phyloP scores from a whole-genome alignment of 2,329 filamentous ascomycete species.

The Penicillium hordei region DNA sequence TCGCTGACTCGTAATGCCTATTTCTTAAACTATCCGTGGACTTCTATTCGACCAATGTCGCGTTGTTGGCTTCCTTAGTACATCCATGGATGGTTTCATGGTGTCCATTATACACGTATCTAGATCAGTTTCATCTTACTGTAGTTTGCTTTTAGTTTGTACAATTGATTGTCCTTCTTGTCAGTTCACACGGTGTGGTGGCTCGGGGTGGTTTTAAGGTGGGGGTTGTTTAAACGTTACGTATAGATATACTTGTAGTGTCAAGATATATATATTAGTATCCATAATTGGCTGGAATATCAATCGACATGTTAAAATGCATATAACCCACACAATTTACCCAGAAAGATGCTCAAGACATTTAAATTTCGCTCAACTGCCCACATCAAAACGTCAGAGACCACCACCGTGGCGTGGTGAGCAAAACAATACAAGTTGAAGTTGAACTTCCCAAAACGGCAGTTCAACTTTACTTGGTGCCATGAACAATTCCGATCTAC shows the following conservation, averaged over 20 bases:
- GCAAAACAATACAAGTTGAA: not conserved
- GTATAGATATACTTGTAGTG: no score
- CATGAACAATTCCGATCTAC: not conserved
- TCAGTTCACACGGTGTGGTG: fast-evolving
- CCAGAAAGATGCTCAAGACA: fast-evolving
- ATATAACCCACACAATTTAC: not conserved
- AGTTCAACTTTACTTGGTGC: not conserved
- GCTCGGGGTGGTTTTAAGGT: not conserved
- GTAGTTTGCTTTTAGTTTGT: not conserved
- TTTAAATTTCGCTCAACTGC: fast-evolving
- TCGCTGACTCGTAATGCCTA: no score
- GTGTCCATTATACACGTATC: not conserved
- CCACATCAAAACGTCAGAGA: fast-evolving
- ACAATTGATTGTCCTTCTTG: not conserved
- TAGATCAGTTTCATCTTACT: no score
- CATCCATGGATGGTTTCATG: no score
- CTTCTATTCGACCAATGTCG: not conserved
- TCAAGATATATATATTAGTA: not conserved
- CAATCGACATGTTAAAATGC: fast-evolving
- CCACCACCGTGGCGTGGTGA: not conserved
- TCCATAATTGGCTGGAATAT: fast-evolving
- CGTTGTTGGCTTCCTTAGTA: no score
- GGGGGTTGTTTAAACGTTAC: no score
- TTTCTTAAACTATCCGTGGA: not conserved
- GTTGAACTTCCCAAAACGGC: not conserved